phyloP scores from a whole-genome alignment of 768 basidiomycete genomes.

The Tephrocybe sp. region DNA sequence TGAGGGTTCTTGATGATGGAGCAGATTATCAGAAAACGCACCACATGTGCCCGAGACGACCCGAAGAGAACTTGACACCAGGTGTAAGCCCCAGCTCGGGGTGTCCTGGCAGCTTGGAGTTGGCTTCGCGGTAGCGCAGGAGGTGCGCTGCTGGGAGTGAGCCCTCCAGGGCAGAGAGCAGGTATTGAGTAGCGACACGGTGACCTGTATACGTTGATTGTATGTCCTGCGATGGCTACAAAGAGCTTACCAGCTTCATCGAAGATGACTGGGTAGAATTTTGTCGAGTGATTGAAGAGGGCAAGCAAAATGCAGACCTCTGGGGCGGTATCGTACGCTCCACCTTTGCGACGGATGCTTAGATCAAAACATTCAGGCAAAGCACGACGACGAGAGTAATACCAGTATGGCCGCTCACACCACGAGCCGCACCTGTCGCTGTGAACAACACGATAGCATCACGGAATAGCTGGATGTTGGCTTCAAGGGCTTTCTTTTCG shows the following conservation, averaged over 20 bases:
- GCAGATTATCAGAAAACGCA: constrained; percentile 19
- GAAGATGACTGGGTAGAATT: constrained; percentile 67
- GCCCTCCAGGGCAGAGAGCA: constrained; percentile 77
- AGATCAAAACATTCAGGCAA: neutral
- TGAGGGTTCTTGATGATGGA: no score
- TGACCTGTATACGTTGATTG: constrained; percentile 50
- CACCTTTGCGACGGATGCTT: constrained; percentile 34
- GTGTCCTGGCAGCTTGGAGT: constrained; percentile 85
- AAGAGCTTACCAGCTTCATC: constrained; percentile 73
- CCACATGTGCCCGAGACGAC: constrained; percentile 93
- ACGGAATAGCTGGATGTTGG: constrained; percentile 78
- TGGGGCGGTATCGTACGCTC: constrained; percentile 75
- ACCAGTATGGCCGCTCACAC: constrained; percentile 74
- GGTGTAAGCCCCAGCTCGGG: constrained; percentile 88
- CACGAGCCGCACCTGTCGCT: constrained; percentile 79
- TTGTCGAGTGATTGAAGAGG: constrained; percentile 63
- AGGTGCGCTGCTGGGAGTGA: constrained; percentile 71
- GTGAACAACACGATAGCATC: constrained; percentile 88
- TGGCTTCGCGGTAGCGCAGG: constrained; percentile 80
- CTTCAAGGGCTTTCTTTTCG: constrained; percentile 53
- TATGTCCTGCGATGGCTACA: neutral
- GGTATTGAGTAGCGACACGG: constrained; percentile 87
- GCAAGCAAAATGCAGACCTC: constrained; percentile 80
- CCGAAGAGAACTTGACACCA: constrained; percentile 91
- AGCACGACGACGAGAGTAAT: neutral